A percentile compares a stretch with the other conserved stretches of the same genome.
phyloP scores from a whole-genome alignment of 345 rosid genomes.

The Euphorbia tirucalli region DNA sequence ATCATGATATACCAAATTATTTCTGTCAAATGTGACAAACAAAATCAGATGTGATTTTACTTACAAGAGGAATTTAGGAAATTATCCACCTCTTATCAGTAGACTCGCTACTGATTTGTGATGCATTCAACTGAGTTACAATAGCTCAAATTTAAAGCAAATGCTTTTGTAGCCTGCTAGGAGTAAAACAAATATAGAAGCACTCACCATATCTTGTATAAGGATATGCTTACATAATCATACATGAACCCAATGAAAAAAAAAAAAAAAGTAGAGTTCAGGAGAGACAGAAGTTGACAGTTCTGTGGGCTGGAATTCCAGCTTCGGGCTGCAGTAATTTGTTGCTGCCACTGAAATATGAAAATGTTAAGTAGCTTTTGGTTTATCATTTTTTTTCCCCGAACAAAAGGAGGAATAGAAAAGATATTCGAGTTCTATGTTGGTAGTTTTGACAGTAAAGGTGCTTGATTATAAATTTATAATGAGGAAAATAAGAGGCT shows the following conservation, averaged over 20 bases:
- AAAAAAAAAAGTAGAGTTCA: background rate
- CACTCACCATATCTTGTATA: background rate
- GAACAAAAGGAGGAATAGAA: background rate
- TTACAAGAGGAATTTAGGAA: background rate
- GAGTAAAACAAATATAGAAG: background rate
- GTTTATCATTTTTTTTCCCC: background rate
- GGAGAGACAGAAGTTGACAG: background rate
- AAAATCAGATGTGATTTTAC: background rate
- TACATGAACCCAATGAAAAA: background rate
- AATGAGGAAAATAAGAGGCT: background rate
- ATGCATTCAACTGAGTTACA: background rate
- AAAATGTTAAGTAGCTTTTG: background rate
- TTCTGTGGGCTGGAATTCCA: background rate
- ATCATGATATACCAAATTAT: background rate
- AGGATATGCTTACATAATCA: background rate
- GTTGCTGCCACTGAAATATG: background rate
- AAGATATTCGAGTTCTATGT: background rate
- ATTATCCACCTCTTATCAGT: background rate
- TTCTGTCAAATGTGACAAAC: background rate
- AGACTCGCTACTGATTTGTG: background rate
- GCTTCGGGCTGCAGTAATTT: background rate
- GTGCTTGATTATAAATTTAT: background rate
- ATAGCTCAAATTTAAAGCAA: background rate
- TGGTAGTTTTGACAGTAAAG: background rate
- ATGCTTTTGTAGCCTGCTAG: background rate